Evolutionary conservation across 805 yeast genomes (phyloP).

Genomic region (Hanseniaspora lachancei): DNA sequence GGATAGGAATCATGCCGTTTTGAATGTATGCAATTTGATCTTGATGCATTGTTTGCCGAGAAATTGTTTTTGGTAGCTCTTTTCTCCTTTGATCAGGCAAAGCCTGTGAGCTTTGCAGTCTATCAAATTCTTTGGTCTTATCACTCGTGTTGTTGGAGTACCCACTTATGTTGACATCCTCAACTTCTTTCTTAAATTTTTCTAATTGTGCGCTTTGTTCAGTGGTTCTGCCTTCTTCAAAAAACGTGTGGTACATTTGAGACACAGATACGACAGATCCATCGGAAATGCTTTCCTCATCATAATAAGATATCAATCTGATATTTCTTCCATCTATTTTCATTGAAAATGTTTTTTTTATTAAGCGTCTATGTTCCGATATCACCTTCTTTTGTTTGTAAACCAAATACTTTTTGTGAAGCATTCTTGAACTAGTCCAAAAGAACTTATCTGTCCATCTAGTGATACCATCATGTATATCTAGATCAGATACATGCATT

Average conservation of each 20-base stretch:
- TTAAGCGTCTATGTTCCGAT: constrained; percentile 26
- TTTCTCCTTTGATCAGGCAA: not conserved
- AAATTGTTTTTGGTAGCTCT: not conserved
- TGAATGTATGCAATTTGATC: constrained; percentile 15
- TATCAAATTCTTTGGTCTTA: not conserved
- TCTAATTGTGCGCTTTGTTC: constrained; percentile 3
- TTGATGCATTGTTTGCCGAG: constrained; percentile 13
- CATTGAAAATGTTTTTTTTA: constrained; percentile 12
- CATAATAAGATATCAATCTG: constrained; percentile 10
- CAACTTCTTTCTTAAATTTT: constrained; percentile 2
- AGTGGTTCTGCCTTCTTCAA: not conserved
- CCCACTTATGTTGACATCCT: constrained; percentile 6
- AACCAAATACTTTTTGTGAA: constrained; percentile 63
- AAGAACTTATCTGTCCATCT: constrained; percentile 95
- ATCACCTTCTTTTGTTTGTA: constrained; percentile 46
- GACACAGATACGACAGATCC: not conserved
- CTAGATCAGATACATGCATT: not conserved
- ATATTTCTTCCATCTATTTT: constrained; percentile 7
- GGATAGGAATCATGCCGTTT: constrained; percentile 10
- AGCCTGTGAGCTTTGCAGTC: not conserved
- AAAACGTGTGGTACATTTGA: not conserved
- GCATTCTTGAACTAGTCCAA: constrained; percentile 84
- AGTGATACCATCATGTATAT: constrained; percentile 35
- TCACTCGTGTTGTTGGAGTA: not conserved
- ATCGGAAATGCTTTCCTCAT: not conserved